Evolutionary conservation across 192 early-diverging fungal species (phyloP), one percentile per base, ranked within the genome.

Genomic region (Coemansia sp.): DNA sequence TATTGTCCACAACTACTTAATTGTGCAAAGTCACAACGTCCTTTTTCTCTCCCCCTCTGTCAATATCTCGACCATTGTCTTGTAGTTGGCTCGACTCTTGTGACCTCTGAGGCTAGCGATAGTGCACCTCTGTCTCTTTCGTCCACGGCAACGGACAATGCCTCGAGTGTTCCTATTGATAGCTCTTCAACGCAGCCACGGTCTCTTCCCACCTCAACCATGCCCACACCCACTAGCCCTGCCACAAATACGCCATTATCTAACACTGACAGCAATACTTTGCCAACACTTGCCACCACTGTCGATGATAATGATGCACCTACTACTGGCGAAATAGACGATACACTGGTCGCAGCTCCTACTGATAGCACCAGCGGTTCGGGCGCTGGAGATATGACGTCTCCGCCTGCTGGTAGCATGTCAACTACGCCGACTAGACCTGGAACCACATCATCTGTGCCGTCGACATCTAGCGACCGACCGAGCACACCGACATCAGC

Each of bases 11-110:
- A 47, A 47, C 44, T 47, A n/a, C 15, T 47, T 47, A 22, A 22
- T 52, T 52, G 9, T 16, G 6, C 44, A 22, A 24, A 11, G 51
- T 52, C 51, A 24, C 51, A 20, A 52, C 13, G 54, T 15, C 27
- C 29, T 15, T 57, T 29, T 3, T 29, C 15, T 15, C 27, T 29
- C 27, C 8, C 24, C 27, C 27, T 27, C 27, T 27, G 11, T 12
- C 54, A 57, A 27, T 57, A 57, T n/a, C 15, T 47, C 44, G 44
- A 47, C 44, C 44, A 47, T 29, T 54, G 20, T 27, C 27, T 57
- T 57, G 54, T 57, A 57, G 54, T 57, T 57, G 54, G 33, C 22
- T 57, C 54, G 54, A 27, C 29, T 27, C 54, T 33, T 24, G 54
- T 57, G 27, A 57, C 54, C 13, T 57, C 27, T 12, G 54, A 57